phyloP scores from a whole-genome alignment of 129 eudicot genomes.

The Gnaphalium uliginosum region DNA sequence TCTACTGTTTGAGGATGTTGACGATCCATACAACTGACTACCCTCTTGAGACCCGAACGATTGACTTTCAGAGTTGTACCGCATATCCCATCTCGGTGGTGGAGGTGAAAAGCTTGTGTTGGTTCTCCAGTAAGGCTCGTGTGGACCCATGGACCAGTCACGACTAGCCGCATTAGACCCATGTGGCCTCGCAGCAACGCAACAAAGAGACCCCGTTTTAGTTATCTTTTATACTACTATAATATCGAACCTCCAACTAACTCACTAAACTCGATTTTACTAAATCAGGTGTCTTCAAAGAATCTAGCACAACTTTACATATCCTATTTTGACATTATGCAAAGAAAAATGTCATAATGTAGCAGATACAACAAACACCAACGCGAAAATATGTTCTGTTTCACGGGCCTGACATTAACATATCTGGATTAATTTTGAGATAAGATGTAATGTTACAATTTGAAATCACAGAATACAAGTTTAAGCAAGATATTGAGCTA shows the following conservation, averaged over 20 bases:
- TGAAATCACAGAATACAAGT: background rate
- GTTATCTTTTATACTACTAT: slow-evolving; percentile 50
- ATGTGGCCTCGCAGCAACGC: slow-evolving; percentile 99
- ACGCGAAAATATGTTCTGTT: slow-evolving; percentile 2
- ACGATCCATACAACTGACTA: slow-evolving; percentile 70
- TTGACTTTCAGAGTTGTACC: slow-evolving; percentile 64
- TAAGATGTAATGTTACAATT: slow-evolving; percentile 12
- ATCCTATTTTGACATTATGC: background rate
- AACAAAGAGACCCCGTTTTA: slow-evolving; percentile 99
- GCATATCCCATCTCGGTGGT: slow-evolving; percentile 80
- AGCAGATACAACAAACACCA: slow-evolving; percentile 3
- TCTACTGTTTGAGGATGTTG: slow-evolving; percentile 83
- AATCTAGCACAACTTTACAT: background rate
- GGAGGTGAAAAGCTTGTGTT: slow-evolving; percentile 98
- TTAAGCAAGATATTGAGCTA: background rate
- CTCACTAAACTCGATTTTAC: slow-evolving; percentile 3
- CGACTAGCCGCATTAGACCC: slow-evolving; percentile 75
- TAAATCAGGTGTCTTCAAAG: slow-evolving; percentile 14
- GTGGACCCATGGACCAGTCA: slow-evolving; percentile 94
- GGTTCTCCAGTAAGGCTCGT: slow-evolving; percentile 96
- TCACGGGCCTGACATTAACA: slow-evolving; percentile 10
- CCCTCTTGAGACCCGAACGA: slow-evolving; percentile 87
- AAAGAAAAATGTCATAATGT: background rate
- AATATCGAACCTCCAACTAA: slow-evolving; percentile 7
- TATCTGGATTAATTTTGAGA: too few species aligned